phyloP scores from a whole-genome alignment of 1,284 basidiomycete species.

The Neonothopanus nambi region DNA sequence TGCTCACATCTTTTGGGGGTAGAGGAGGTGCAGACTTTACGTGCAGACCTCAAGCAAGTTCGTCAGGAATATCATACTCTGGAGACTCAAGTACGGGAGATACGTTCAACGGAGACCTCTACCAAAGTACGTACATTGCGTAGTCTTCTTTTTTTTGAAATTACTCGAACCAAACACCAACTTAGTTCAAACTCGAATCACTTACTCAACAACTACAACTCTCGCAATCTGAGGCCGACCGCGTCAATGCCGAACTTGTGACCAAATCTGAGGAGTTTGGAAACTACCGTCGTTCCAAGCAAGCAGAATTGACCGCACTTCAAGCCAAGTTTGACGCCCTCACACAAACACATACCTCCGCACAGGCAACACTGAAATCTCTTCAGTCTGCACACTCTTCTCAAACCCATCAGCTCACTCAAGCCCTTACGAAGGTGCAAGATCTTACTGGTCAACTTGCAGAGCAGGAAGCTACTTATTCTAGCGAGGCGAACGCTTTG shows the following conservation, averaged over 20 bases:
- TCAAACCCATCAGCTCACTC: slow-evolving; percentile 68
- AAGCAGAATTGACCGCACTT: slow-evolving; percentile 70
- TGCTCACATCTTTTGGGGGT: slow-evolving; percentile 8
- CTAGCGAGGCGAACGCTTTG: slow-evolving; percentile 71
- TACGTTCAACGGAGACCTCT: slow-evolving; percentile 68
- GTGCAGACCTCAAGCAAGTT: slow-evolving; percentile 68
- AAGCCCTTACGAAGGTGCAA: slow-evolving; percentile 70
- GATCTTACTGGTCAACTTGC: slow-evolving; percentile 73
- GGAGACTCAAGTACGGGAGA: slow-evolving; percentile 67
- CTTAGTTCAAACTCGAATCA: slow-evolving; percentile 78
- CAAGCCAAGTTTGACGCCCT: slow-evolving; percentile 74
- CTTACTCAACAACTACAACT: slow-evolving; percentile 78
- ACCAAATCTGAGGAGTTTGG: slow-evolving; percentile 73
- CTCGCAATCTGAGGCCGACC: slow-evolving; percentile 69
- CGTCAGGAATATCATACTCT: slow-evolving; percentile 69
- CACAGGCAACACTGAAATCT: slow-evolving; percentile 64
- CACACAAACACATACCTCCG: slow-evolving; percentile 59
- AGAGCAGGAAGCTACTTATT: slow-evolving; percentile 78
- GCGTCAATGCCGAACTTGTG: slow-evolving; percentile 58
- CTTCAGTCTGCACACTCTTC: slow-evolving; percentile 68
- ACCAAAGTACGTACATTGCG: slow-evolving; percentile 51
- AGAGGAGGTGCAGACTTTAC: slow-evolving; percentile 73
- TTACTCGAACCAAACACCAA: slow-evolving; percentile 6
- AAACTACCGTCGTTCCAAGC: slow-evolving; percentile 70
- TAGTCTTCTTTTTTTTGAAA: not conserved